Evolutionary conservation across 257 asterid species (phyloP), one percentile per base, ranked within the genome.

Genomic region (Ehretia macrophylla): DNA sequence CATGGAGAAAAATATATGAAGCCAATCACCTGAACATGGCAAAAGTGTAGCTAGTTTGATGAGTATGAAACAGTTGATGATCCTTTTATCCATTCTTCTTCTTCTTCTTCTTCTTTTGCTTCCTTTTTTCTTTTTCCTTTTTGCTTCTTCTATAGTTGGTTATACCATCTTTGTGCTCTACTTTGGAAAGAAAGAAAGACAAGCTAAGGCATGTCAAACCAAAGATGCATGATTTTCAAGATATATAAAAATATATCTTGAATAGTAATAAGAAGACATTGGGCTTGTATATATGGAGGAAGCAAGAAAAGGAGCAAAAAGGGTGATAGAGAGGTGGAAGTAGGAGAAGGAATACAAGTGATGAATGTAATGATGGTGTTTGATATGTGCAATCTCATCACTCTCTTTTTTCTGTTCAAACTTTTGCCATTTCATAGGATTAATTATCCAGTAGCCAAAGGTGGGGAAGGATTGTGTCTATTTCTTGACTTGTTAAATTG

Each of bases 11-110:
- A 38, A 42, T 3, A 27, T 27, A 27, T 6, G 4, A 27, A 27
- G 35, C 4, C 35, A 27, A 27, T 27, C 35, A 88, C 87, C 97
- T 78, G 91, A 73, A 58, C 51, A 68, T 58, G 76, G 60, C 13
- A 79, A 69, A 67, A 75, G 71, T 77, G 66, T 61, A 51, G 63
- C 67, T 1, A 27, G 72, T 70, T 63, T 86, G 53, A 82, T 62
- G 66, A 72, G 55, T 23, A 67, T 44, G 59, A 70, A 68, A 58
- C 57, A 71, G 54, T 32, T 48, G 35, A 51, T 21, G 38, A 59
- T 64, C 77, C 60, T 71, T 13, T 22, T 70, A 44, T 63, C 75
- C 91, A 86, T 85, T 55, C 66, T 59, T 23, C 22, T 44, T 38
- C 56, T 32, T 59, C 56, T 62, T 58, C 53, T 70, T 10, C 35